phyloP scores from a whole-genome alignment of 345 rosid genomes.

The Ceriops decandra region DNA sequence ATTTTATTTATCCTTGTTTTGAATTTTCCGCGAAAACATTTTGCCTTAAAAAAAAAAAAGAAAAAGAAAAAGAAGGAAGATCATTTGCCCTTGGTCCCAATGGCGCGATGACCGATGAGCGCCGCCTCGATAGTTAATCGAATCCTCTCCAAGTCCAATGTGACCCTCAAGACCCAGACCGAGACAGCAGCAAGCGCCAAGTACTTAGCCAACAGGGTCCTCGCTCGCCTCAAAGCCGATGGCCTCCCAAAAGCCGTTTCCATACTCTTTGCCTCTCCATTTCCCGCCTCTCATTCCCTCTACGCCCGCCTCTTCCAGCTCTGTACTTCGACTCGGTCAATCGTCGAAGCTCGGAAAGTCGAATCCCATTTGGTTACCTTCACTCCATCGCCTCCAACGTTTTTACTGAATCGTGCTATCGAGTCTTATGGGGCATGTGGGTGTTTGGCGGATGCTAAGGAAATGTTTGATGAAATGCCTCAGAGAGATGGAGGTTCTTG shows the following conservation, averaged over 20 bases:
- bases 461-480: slow-evolving; percentile 81
- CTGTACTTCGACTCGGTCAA: slow-evolving; percentile 43
- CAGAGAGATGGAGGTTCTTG: slow-evolving; percentile 88
- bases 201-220: slow-evolving; percentile 35
- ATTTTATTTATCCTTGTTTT: too few species aligned
- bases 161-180: slow-evolving; percentile 21
- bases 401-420: slow-evolving; percentile 63
- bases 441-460: slow-evolving; percentile 52
- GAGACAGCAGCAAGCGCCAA: slow-evolving; percentile 13
- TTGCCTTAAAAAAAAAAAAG: too few species aligned
- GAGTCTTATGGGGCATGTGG: slow-evolving; percentile 61
- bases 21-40: too few species aligned
- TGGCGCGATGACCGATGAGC: slow-evolving; percentile 12
- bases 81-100: too few species aligned
- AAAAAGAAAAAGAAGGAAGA: too few species aligned
- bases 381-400: slow-evolving; percentile 49
- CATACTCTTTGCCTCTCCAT: slow-evolving; percentile 53
- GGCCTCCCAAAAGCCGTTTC: slow-evolving; percentile 53
- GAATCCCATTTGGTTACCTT: slow-evolving; percentile 59
- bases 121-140: slow-evolving; percentile 32
- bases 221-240: slow-evolving; percentile 37
- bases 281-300: slow-evolving; percentile 43
- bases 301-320: slow-evolving; percentile 59
- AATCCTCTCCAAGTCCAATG: slow-evolving; percentile 11
- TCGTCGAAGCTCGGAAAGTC: slow-evolving; percentile 70